Evolutionary conservation across 306 rosid genomes (phyloP).

Genomic region (Prinsepia uniflora): DNA sequence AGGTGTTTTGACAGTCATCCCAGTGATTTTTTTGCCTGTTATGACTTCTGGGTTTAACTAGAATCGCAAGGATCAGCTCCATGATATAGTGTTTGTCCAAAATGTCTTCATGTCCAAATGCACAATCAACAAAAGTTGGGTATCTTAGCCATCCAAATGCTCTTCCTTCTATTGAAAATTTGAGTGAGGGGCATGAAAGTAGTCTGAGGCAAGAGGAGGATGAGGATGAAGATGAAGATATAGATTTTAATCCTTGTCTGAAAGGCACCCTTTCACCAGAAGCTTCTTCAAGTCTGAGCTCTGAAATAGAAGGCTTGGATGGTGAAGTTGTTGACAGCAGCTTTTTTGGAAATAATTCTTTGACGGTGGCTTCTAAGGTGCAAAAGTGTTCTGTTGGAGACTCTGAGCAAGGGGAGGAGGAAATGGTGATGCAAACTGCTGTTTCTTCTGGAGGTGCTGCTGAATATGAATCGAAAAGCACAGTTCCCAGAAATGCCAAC

Average conservation of each 20-base stretch:
- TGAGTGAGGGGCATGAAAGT: conserved; percentile 30
- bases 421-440: conserved; percentile 40
- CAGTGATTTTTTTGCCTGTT: background rate
- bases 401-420: conserved; percentile 58
- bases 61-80: conserved; percentile 10
- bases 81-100: conserved; percentile 22
- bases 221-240: conserved; percentile 57
- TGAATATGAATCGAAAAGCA: conserved; percentile 30
- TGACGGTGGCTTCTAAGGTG: conserved; percentile 24
- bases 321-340: conserved; percentile 44
- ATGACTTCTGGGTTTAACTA: conserved; percentile 14
- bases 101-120: conserved; percentile 44
- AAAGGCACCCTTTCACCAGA: conserved; percentile 64
- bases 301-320: conserved; percentile 70
- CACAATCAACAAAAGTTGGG: conserved; percentile 33
- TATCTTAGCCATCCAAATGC: conserved; percentile 24
- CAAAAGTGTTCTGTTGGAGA: conserved; percentile 31
- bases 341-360: conserved; percentile 26
- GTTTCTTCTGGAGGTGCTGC: conserved; percentile 25
- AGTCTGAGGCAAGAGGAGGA: conserved; percentile 38
- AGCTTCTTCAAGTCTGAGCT: conserved; percentile 89
- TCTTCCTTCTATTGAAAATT: background rate
- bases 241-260: conserved; percentile 71
- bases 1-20: conserved; percentile 20
- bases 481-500: conserved; percentile 22